Evolutionary conservation across 2,329 filamentous ascomycete species (phyloP), one percentile per base, ranked within the genome.

Genomic region (Fusarium sp.): DNA sequence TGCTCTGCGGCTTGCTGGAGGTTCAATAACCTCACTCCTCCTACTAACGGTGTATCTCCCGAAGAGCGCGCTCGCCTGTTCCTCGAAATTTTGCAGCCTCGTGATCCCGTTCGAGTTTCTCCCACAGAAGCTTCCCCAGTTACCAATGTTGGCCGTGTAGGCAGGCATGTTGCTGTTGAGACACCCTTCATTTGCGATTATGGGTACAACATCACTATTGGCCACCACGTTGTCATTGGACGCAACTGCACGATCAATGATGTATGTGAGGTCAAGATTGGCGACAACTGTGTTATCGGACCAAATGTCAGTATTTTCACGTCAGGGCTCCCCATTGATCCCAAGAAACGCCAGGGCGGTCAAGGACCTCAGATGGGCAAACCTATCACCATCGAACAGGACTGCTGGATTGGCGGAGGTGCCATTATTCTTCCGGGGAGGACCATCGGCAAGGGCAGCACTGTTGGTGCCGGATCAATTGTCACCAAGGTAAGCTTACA

Each of bases 141-240:
- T 60, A 86, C 85, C 44, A 86, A 88, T 74, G 79, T 84, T 61
- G 93, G 89, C 62, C 88, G 86, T 29, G 88, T 96, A 10, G 94
- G 94, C n/a, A 88, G 91, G 21, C 90, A 92, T 61, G 92, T 93
- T 10, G 86, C 91, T 45, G 92, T 99, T 31, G 94, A 97, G 77
- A 90, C 93, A 6, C 95, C 95, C 0, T 98, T 99, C 80, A 91
- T 88, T 51, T 98, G 95, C 80, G 94, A 98, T 78, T 98, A 98
- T 78, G 96, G 96, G 2, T 98, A 97, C 83, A 98, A 99, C 80
- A 92, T 98, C 76, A 88, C 89, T 52, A 93, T 99, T 73, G 95
- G 93, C 18, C 92, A 95, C 75, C 91, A 96, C 72, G 94, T 97
- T 6, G 89, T 91, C 61, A 93, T 99, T 73, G 93, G 92, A 23